These are phyloP conservation scores for Backusella parvicylindrica DNA, from an alignment of 192 early-diverging fungal species.

Conservation along the genomic window DNA sequence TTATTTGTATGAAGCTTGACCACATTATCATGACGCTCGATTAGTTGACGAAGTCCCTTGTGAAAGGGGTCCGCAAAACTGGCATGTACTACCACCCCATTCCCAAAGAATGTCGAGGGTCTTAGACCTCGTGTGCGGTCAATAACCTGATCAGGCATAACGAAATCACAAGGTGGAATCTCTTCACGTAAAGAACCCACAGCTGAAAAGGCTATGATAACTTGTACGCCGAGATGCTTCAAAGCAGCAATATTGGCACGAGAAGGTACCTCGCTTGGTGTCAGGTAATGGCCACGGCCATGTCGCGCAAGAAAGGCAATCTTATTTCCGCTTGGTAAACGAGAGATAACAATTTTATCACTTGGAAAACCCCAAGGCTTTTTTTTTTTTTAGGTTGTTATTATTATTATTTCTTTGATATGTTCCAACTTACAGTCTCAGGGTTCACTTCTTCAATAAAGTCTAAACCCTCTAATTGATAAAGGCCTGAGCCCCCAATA, in stretches of 20 bases:
- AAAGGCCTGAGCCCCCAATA: constrained; percentile 95
- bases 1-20: constrained; percentile 68
- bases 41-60: constrained; percentile 62
- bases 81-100: constrained; percentile 89
- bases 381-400: neutral
- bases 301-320: constrained; percentile 97
- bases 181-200: constrained; percentile 95
- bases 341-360: constrained; percentile 80
- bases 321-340: constrained; percentile 65
- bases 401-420: neutral
- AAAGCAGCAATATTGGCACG: constrained; percentile 98
- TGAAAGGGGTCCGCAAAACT: constrained; percentile 95
- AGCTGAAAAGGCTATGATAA: constrained; percentile 95
- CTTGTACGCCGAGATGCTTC: constrained; percentile 89
- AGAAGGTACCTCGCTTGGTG: constrained; percentile 86
- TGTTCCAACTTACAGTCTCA: constrained; percentile 61
- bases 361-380: constrained; percentile 88
- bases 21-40: constrained; percentile 51
- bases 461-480: constrained; percentile 55
- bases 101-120: constrained; percentile 87
- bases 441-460: constrained; percentile 78
- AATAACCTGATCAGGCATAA: constrained; percentile 90
- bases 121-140: constrained; percentile 98
- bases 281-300: constrained; percentile 83
- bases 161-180: constrained; percentile 92